Base-by-base conservation (phyloP, 176 grass and related monocot species). In the Elymus sibiricus region DNA sequence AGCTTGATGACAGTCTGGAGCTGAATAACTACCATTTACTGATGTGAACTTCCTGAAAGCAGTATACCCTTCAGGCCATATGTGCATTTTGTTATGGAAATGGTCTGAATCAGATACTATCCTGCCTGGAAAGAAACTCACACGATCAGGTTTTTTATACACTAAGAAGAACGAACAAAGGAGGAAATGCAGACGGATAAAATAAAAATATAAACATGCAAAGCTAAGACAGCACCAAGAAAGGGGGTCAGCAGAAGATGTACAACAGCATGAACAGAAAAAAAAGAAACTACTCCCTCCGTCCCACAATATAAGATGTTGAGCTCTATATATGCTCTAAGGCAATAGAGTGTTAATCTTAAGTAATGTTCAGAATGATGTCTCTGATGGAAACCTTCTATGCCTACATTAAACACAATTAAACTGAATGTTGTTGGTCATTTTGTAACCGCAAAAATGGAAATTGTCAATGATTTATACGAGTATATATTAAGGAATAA, bases 61-160 rank as follows among this genome's bases (percentile, higher is more conserved):
- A 83, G 97, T 99, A 93, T 96, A 99, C 71, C 97, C 97, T 94
- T 93, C 90, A 83, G 97, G 94, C 92, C 94, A 99, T 85, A 99
- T 99, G 84, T 93, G 82, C 53, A 93, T 92, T 87, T 99, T 99
- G 83, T 80, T 96, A 87, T 99, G 97, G 82, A 99, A 99, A 99
- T 99, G 79, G 72, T 94, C 94, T 64, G 92, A 96, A 88, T 99
- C 85, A 83, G 75, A 93, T 79, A 94, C 87, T 90, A 99, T 93
- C 90, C 83, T 95, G 77, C 97, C 97, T 99, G 92, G 75, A 85
- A 92, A 90, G 44, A 27, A 90, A 78, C 7, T 56, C 77, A 64
- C 39, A 44, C 21, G 19, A 74, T 65, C 31, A 85, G 40, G 55
- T 70, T 61, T 51, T 14, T 79, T 46, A 51, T 14, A 80, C 17